Evolutionary conservation across 192 early-diverging fungal genomes (phyloP).

Genomic region (Umbelopsis ramanniana): DNA sequence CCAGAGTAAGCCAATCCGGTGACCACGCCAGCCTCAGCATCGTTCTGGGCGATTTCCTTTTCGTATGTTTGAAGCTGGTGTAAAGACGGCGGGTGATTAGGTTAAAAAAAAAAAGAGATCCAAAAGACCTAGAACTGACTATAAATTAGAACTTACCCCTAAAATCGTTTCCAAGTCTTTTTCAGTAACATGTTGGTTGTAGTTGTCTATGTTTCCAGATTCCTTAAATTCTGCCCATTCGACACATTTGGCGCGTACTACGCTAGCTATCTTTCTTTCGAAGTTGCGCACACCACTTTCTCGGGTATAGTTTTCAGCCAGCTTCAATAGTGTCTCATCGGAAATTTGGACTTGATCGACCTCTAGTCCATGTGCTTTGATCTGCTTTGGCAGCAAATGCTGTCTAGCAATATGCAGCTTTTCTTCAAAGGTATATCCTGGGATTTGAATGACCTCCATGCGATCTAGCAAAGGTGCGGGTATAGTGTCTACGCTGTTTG

Average conservation of each 20-base stretch:
- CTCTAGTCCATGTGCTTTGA: conserved; percentile 63
- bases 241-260: conserved; percentile 73
- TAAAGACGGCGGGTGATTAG: not conserved
- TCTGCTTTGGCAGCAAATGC: conserved; percentile 80
- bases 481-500: conserved; percentile 79
- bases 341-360: conserved; percentile 51
- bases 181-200: conserved; percentile 50
- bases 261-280: conserved; percentile 71
- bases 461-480: conserved; percentile 80
- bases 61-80: conserved; percentile 64
- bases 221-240: conserved; percentile 67
- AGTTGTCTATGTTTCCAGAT: conserved; percentile 28
- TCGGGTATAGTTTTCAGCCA: conserved; percentile 75
- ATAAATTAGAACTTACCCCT: conserved; percentile 51
- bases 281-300: conserved; percentile 82
- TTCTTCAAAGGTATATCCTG: conserved; percentile 85
- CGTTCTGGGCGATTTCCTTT: conserved; percentile 71
- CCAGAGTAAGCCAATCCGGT: conserved; percentile 84
- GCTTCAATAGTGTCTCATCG: conserved; percentile 58
- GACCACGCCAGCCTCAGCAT: conserved; percentile 72
- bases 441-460: conserved; percentile 80
- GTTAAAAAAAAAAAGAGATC: not conserved
- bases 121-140: not conserved
- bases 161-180: conserved; percentile 65
- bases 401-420: conserved; percentile 77